Evolutionary conservation across 768 basidiomycete genomes (phyloP), one percentile per base, ranked within the genome.

Genomic region (Rhodotorula sphaerocarpa): DNA sequence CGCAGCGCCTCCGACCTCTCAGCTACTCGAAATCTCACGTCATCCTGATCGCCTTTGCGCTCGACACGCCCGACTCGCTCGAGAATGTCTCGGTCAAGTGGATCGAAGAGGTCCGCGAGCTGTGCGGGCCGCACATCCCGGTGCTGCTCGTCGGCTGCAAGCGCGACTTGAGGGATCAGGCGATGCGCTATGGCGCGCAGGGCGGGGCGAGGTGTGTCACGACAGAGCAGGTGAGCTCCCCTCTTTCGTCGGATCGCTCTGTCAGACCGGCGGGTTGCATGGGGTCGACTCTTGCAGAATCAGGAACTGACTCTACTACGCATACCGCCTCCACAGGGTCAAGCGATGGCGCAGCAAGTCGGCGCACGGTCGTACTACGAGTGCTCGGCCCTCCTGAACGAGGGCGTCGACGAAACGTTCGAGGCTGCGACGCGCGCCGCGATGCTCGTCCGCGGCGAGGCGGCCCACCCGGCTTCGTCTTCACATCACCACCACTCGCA

Each of bases 21-120:
- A 95, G 91, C 50, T 97, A 97, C 77, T 90, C 91, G 56, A 90
- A 95, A 79, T 95, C 93, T 63, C 95, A 99, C 76, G 89, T 99
- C 72, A 95, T 99, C 74, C 83, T 99, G 68, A 97, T 99, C 73
- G 92, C 92, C 48, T 99, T 92, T 75, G 83, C 90, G 53, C 84
- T 97, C 72, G 93, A 96, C 77, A 90, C 90, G 42, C 90, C 90
- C 28, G 95, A 97, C 77, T 93, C 90, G 43, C 79, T 97, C 61
- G 92, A 97, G 69, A 96, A 97, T 78, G 93, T 97, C 27, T 81
- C 85, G 27, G 84, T 85, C 67, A 97, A 97, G 90, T 97, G 95
- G 95, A 95, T 90, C 75, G 90, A 93, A 76, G 95, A 97, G 79
- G 95, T 97, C 18, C 85, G 92, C 59, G 85, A 81, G n/a, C 92